Base-by-base conservation (phyloP, 257 asterid species). In the Nicotiana obtusifolia region DNA sequence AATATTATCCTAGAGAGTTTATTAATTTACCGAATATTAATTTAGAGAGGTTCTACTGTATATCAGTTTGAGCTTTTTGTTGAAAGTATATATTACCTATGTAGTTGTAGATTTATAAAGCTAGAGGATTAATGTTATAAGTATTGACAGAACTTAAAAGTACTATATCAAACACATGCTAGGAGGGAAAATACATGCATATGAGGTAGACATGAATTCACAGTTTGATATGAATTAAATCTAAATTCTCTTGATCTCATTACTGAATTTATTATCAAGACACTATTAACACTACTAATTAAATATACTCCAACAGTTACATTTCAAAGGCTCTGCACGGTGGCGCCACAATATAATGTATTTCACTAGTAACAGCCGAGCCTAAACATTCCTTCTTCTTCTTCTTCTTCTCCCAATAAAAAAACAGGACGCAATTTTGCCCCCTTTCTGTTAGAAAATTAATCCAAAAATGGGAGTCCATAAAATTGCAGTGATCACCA, bases 381-480 rank as follows among this genome's bases (percentile, higher is more conserved):
- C 61, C 26, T 49, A 47, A 75, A 37, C 14, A 7, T 44, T 71
- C 26, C 78, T 22, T 0, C 56, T 49, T 10, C 78, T 13, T 10
- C 10, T 24, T 62, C 54, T 49, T 11, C 14, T 49, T 49, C 14
- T 1, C 15, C 31, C 2, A 8, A 4, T 19, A 33, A 71, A 2
- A 67, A 22, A 20, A 41, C n/a, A 71, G 79, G 79, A 28, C 24
- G 26, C 1, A 22, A 1, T 47, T 56, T 56, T 6, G 0, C 24
- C 22, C 20, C 10, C 24, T 19, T 41, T 49, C 5, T 15, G 7
- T 49, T 47, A 24, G 16, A 75, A 75, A 49, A 49, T 24, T 75
- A 75, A 15, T 47, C 79, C 16, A 7, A 75, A 69, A 44, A 82
- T 82, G 85, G 53, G 47, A 77, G 24, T 52, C 17, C 7, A 20